Evolutionary conservation across 192 early-diverging fungal species (phyloP).

Genomic region (Rhizoclosmatium globosum): DNA sequence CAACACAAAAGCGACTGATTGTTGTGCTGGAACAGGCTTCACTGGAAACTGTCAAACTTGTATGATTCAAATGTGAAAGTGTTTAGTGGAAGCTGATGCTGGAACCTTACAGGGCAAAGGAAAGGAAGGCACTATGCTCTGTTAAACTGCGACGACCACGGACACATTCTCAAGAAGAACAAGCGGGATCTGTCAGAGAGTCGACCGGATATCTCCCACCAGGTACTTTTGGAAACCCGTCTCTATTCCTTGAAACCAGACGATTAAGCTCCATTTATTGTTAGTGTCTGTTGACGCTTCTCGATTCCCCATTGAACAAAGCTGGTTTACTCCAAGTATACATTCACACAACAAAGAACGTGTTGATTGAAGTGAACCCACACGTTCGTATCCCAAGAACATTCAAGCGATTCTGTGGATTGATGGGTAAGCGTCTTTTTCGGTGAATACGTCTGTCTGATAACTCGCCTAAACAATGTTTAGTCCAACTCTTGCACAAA

Average conservation of each 20-base stretch:
- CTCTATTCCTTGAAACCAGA: not conserved
- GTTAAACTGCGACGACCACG: constrained; percentile 97
- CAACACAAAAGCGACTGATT: constrained; percentile 76
- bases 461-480: not conserved
- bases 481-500: constrained; percentile 98
- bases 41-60: constrained; percentile 92
- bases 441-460: not conserved
- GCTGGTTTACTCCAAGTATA: constrained; percentile 98
- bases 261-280: not conserved
- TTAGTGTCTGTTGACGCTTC: constrained; percentile 90
- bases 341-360: constrained; percentile 93
- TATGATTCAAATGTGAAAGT: constrained; percentile 26
- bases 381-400: constrained; percentile 99
- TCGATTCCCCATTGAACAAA: constrained; percentile 99
- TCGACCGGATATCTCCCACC: constrained; percentile 97
- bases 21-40: constrained; percentile 91
- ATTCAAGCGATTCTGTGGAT: constrained; percentile 97
- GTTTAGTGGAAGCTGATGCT: constrained; percentile 1
- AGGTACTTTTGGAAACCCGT: constrained; percentile 55
- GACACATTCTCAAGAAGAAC: constrained; percentile 86
- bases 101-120: constrained; percentile 48
- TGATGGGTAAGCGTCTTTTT: constrained; percentile 78
- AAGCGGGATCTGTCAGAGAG: constrained; percentile 77
- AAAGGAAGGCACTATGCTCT: constrained; percentile 81
- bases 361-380: constrained; percentile 98